Conservation (phyloP, 805 yeast genomes). For the Hemisphaericaspora nanyangensis region DNA sequence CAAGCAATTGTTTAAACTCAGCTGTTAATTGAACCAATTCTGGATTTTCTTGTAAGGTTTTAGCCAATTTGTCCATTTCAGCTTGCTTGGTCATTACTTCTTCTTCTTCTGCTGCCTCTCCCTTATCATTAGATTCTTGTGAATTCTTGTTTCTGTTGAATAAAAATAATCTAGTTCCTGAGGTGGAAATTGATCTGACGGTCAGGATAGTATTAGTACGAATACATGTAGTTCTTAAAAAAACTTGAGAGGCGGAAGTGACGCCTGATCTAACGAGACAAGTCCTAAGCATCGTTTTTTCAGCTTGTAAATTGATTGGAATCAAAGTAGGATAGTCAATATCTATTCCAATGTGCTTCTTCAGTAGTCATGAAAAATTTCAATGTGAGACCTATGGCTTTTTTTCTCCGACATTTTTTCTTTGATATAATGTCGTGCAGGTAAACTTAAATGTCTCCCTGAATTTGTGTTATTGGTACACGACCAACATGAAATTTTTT, state of each 20-base stretch:
- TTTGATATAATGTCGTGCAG: no score
- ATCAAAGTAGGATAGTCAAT: no score
- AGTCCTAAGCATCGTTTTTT: background rate
- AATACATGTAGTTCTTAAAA: background rate
- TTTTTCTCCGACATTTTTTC: no score
- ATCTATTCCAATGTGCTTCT: no score
- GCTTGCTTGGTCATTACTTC: conserved; percentile 10
- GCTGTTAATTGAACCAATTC: conserved; percentile 25
- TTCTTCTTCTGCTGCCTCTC: no score
- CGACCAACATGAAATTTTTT: background rate
- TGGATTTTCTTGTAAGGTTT: conserved; percentile 20
- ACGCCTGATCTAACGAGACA: background rate
- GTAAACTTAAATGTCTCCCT: no score
- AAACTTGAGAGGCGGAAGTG: no score
- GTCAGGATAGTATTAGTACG: background rate
- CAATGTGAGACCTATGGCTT: no score
- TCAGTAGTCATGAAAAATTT: no score
- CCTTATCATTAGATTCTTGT: no score
- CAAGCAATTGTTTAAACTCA: conserved; percentile 28
- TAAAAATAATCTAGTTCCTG: conserved; percentile 7
- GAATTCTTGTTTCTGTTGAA: conserved; percentile 2
- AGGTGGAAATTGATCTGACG: background rate
- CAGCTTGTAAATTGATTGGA: no score
- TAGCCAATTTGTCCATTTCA: conserved; percentile 14
- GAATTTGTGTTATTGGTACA: background rate